Evolutionary conservation across 768 basidiomycete genomes (phyloP), one percentile per base, ranked within the genome.

Genomic region (Boletus rubropictus): DNA sequence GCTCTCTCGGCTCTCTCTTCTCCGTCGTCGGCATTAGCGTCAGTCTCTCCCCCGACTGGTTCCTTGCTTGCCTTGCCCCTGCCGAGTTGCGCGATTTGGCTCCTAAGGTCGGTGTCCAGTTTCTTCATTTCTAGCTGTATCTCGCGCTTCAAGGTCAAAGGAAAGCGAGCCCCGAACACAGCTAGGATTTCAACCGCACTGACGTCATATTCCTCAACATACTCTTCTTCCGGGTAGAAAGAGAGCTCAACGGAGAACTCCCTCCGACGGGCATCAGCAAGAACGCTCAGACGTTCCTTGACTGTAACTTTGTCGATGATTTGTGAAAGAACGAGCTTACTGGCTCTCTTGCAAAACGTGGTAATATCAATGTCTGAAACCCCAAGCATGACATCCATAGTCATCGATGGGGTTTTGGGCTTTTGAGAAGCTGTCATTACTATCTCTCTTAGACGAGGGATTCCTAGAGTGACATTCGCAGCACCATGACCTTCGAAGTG

Each of bases 341-440:
- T 91, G 15, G 90, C 89, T 46, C 82, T 77, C 66, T 95, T 95
- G 76, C 93, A 90, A 72, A 98, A 97, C 8, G 70, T 60, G 43
- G 80, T 79, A 49, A 90, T 70, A 39, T 86, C 79, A 17, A 75
- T 68, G 18, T 72, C 66, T 4, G 78, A 55, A 22, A 79, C 69
- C 22, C 73, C 77, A 0, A 72, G 66, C 9, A 77, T 74, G 34
- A 93, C 74, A 37, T 76, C 78, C 73, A 98, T 86, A 27, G 74
- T 82, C 96, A 99, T 99, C 5, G 92, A 97, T 7, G 96, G 96
- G 2, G 96, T 99, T 66, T 92, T 95, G 42, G 94, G 95, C 55
- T 92, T 87, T 57, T 81, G 81, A 5, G 95, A 94, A 6, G 96
- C 96, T 0, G 95, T 97, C 94, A 98, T 97, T 57, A 99, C 90